Evolutionary conservation across 176 grass and related monocot genomes (phyloP).

Genomic region (Eremochloa ophiuroides): DNA sequence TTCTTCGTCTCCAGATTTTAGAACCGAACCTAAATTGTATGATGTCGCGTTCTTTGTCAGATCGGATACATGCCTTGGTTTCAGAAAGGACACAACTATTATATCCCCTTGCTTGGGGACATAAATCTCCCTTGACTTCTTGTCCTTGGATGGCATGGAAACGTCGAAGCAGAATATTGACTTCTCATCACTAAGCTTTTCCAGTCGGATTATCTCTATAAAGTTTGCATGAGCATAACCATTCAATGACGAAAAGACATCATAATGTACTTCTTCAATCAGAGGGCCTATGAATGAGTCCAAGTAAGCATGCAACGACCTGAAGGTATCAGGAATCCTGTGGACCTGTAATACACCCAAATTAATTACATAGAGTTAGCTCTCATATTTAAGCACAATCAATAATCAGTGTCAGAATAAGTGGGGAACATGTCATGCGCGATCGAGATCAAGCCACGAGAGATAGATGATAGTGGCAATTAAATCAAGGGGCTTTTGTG

Average conservation of each 20-base stretch:
- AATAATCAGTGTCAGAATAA: neutral
- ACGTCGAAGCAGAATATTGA: slow-evolving; percentile 11
- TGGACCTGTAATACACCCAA: slow-evolving; percentile 29
- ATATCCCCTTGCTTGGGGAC: slow-evolving; percentile 36
- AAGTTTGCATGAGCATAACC: slow-evolving; percentile 24
- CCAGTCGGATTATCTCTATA: slow-evolving; percentile 26
- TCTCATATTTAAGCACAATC: neutral
- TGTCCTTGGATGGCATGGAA: neutral
- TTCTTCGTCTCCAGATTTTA: slow-evolving; percentile 15
- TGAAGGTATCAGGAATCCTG: slow-evolving; percentile 32
- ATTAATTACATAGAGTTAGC: neutral
- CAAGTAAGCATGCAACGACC: slow-evolving; percentile 16
- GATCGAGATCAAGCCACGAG: neutral
- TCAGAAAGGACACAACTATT: slow-evolving; percentile 22
- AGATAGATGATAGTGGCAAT: neutral
- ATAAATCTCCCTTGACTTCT: slow-evolving; percentile 12
- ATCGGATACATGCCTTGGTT: slow-evolving; percentile 26
- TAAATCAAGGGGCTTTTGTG: neutral
- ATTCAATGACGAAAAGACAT: slow-evolving; percentile 38
- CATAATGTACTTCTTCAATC: slow-evolving; percentile 51
- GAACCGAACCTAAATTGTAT: slow-evolving; percentile 17
- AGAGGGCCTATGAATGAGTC: slow-evolving; percentile 36
- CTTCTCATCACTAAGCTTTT: neutral
- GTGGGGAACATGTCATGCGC: neutral
- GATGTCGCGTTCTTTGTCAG: neutral